Percentiles rank a stretch among this genome's conserved stretches.
Evolutionary conservation across 1,139 yeast species (phyloP).

Genomic region (Candida smagusa): DNA sequence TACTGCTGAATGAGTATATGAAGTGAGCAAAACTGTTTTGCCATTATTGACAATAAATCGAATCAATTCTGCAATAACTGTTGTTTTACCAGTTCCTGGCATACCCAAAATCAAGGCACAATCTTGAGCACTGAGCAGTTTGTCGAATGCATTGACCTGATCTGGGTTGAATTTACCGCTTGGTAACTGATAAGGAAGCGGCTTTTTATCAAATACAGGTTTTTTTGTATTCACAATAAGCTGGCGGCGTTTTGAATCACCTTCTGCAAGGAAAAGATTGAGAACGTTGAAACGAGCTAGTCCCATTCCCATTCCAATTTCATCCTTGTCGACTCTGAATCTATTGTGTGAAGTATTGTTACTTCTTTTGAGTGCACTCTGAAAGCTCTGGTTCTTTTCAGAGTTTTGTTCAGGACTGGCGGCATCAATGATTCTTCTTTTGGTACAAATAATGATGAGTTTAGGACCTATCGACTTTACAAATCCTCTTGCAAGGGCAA

Average conservation of each 20-base stretch:
- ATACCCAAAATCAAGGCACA: conserved; percentile 84
- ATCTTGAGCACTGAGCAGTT: conserved; percentile 64
- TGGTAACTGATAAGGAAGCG: conserved; percentile 18
- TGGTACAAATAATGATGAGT: conserved; percentile 41
- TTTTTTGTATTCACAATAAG: conserved; percentile 57
- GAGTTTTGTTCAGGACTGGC: conserved; percentile 38
- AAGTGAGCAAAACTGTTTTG: conserved; percentile 71
- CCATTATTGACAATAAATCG: conserved; percentile 54
- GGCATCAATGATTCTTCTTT: conserved; percentile 50
- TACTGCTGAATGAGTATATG: conserved; percentile 94
- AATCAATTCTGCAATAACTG: conserved; percentile 78
- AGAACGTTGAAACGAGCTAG: conserved; percentile 74
- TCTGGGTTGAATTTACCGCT: conserved; percentile 52
- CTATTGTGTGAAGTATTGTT: conserved; percentile 10
- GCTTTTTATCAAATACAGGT: conserved; percentile 31
- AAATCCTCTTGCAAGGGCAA: conserved; percentile 65
- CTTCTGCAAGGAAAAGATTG: conserved; percentile 56
- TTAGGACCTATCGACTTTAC: conserved; percentile 43
- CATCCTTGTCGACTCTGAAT: conserved; percentile 80
- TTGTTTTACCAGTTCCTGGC: conserved; percentile 99
- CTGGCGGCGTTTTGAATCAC: conserved; percentile 51
- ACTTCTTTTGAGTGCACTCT: conserved; percentile 31
- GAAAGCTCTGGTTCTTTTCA: conserved; percentile 45
- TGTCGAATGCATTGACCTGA: conserved; percentile 66
- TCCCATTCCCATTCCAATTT: conserved; percentile 70